phyloP scores from a whole-genome alignment of 805 yeast genomes.

The Pichia californica region DNA sequence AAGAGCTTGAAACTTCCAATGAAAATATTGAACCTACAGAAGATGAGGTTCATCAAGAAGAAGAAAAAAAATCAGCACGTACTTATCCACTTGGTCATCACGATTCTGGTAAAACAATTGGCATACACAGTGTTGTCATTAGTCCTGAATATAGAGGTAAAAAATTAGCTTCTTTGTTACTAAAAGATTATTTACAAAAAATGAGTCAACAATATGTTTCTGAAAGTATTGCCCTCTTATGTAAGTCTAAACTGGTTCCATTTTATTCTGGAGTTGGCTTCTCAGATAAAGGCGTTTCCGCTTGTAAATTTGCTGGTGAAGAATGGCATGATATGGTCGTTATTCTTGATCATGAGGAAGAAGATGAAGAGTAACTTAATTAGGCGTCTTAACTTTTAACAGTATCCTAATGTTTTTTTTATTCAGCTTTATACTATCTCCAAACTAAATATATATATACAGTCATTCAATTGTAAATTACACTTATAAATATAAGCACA shows the following conservation, averaged over 20 bases:
- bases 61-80: constrained; percentile 15
- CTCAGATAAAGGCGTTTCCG: constrained; percentile 57
- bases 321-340: constrained; percentile 54
- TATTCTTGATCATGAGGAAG: constrained; percentile 38
- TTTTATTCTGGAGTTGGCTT: constrained; percentile 85
- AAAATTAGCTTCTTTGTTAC: constrained; percentile 73
- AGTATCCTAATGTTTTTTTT: not conserved
- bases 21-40: not conserved
- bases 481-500: not conserved
- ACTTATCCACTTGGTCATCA: constrained; percentile 48
- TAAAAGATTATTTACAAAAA: constrained; percentile 88
- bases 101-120: constrained; percentile 69
- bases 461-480: too few species aligned
- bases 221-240: constrained; percentile 65
- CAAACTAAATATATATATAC: not conserved
- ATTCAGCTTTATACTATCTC: too few species aligned
- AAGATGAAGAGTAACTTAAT: constrained; percentile 29
- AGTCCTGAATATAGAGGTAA: constrained; percentile 73
- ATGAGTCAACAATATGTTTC: constrained; percentile 83
- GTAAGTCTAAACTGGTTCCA: constrained; percentile 59
- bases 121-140: constrained; percentile 76
- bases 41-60: not conserved
- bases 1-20: not conserved
- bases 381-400: too few species aligned
- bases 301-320: constrained; percentile 50